Evolutionary conservation across 805 yeast species (phyloP).

Genomic region (Kregervanrija fluxuum): DNA sequence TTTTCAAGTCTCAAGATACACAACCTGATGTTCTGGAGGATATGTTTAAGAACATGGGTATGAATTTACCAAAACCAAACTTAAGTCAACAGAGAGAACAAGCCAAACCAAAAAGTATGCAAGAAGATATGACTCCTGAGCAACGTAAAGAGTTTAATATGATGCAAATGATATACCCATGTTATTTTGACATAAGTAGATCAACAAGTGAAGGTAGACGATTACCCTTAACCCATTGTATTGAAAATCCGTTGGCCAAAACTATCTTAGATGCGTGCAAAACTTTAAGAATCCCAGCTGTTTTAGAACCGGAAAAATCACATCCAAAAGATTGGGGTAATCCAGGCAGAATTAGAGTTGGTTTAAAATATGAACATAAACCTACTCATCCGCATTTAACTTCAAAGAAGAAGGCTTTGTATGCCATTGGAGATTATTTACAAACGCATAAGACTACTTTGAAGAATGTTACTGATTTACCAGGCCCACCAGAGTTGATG

Average conservation of each 20-base stretch:
- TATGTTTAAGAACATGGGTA: slow-evolving; percentile 22
- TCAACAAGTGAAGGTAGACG: slow-evolving; percentile 80
- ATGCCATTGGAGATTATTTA: slow-evolving; percentile 53
- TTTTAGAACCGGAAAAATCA: slow-evolving; percentile 71
- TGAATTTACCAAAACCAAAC: slow-evolving; percentile 16
- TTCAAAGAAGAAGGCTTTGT: slow-evolving; percentile 62
- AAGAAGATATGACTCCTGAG: slow-evolving; percentile 29
- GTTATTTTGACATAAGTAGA: slow-evolving; percentile 80
- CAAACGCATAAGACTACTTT: slow-evolving; percentile 63
- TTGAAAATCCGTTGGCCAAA: slow-evolving; percentile 81
- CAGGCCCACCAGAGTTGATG: slow-evolving; percentile 56
- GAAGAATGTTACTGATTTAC: slow-evolving; percentile 52
- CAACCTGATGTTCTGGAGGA: slow-evolving; percentile 22
- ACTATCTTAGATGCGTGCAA: slow-evolving; percentile 67
- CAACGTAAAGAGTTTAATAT: slow-evolving; percentile 57
- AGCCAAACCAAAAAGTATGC: slow-evolving; percentile 7
- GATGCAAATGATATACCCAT: slow-evolving; percentile 79
- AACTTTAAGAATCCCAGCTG: slow-evolving; percentile 23
- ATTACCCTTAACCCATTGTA: slow-evolving; percentile 60
- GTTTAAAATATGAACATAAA: slow-evolving; percentile 44
- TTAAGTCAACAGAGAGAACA: not conserved
- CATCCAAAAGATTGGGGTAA: slow-evolving; percentile 98
- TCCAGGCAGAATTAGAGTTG: slow-evolving; percentile 89
- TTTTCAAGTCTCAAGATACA: slow-evolving; percentile 53
- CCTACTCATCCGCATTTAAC: slow-evolving; percentile 28